Percentiles rank a stretch among this genome's conserved stretches.
These are phyloP conservation scores for Thecaphora thlaspeos DNA, from an alignment of 1,284 basidiomycete genomes.

Conservation along the genomic window DNA sequence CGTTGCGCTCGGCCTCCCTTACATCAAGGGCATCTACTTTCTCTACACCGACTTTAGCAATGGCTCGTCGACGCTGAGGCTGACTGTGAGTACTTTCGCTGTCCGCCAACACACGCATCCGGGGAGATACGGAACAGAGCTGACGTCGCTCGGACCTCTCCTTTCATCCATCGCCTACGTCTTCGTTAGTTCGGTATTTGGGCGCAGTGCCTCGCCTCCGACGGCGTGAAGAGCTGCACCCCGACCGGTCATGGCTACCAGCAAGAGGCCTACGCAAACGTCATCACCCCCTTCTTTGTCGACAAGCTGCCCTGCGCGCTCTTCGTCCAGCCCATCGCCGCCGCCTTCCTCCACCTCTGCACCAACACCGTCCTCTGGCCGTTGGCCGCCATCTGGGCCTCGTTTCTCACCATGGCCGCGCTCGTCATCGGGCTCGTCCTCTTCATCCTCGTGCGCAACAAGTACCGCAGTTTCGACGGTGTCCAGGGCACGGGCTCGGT, in stretches of 20 bases:
- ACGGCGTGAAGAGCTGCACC: constrained; percentile 8
- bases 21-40: constrained; percentile 48
- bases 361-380: constrained; percentile 44
- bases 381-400: constrained; percentile 39
- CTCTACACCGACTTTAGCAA: constrained; percentile 22
- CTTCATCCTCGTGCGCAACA: constrained; percentile 37
- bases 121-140: no score
- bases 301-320: constrained; percentile 42
- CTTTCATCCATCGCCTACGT: constrained; percentile 3
- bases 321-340: constrained; percentile 45
- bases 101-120: no score
- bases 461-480: constrained; percentile 8
- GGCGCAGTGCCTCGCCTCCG: constrained; percentile 26
- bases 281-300: constrained; percentile 22
- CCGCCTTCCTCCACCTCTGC: constrained; percentile 43
- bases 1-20: constrained; percentile 39
- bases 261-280: constrained; percentile 17
- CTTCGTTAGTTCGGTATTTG: constrained; percentile 36
- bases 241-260: constrained; percentile 36
- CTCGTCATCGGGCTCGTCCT: constrained; percentile 44
- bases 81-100: no score
- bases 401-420: constrained; percentile 33
- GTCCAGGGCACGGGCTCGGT: constrained; percentile 8
- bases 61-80: no score
- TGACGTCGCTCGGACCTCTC: no score